These are phyloP conservation scores for Cystofilobasidium ferigula DNA, from an alignment of 768 basidiomycete genomes.

Conservation along the genomic window DNA sequence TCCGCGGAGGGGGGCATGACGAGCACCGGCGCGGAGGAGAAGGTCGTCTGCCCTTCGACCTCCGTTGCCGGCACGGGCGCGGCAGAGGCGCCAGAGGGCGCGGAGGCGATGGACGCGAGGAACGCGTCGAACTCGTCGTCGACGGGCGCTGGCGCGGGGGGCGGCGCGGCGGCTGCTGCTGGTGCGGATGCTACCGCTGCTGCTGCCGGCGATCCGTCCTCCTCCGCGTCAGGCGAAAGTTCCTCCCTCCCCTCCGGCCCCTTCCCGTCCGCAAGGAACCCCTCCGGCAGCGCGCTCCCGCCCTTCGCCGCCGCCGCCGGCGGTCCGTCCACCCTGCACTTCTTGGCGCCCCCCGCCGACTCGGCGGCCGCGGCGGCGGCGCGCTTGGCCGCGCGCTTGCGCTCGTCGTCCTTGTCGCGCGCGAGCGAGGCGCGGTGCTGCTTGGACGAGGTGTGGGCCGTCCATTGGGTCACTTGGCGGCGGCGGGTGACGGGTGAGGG, in stretches of 20 bases:
- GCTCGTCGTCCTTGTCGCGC: slow-evolving; percentile 30
- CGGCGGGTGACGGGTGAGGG: not conserved
- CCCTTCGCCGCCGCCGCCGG: not conserved
- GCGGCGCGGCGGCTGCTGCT: not conserved
- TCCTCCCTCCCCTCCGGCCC: not conserved
- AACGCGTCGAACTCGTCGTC: not conserved
- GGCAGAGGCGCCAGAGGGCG: not conserved
- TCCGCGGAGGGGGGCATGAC: not conserved
- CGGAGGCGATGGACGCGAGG: slow-evolving; percentile 8
- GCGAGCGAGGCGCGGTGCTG: slow-evolving; percentile 35
- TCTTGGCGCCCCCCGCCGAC: not conserved
- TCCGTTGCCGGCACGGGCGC: not conserved
- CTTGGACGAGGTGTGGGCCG: slow-evolving; percentile 35
- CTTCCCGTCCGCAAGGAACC: not conserved
- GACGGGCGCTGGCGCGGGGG: no score
- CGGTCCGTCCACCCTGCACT: not conserved
- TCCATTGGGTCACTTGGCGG: slow-evolving; percentile 35
- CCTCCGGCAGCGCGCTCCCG: not conserved
- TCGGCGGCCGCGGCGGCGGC: not conserved
- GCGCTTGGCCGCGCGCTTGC: slow-evolving; percentile 16
- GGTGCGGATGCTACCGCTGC: not conserved
- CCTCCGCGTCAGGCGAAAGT: not conserved
- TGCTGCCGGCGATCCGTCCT: not conserved
- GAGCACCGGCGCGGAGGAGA: not conserved
- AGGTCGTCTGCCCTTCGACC: not conserved